A percentile compares a stretch with the other conserved stretches of the same genome.
phyloP scores from a whole-genome alignment of 208 protist genomes.

The Crithidia sp. region DNA sequence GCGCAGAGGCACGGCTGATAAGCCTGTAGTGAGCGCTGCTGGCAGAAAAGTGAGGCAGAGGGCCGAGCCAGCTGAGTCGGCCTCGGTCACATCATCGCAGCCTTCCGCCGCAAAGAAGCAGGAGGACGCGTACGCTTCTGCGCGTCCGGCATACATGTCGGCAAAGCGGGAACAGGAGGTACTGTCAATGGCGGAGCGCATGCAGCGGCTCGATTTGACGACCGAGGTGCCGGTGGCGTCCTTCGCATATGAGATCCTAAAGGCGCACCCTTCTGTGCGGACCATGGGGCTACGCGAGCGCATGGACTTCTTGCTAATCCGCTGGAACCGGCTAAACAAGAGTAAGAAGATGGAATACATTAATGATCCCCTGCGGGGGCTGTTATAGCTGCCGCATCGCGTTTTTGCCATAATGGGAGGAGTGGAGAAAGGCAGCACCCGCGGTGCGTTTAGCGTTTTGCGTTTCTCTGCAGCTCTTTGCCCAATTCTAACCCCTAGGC shows the following conservation, averaged over 20 bases:
- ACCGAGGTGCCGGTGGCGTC: slow-evolving; percentile 86
- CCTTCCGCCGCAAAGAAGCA: neutral
- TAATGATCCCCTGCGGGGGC: slow-evolving; percentile 79
- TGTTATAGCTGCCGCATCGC: slow-evolving; percentile 46
- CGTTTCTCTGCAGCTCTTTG: too few relatives aligned
- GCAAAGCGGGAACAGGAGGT: slow-evolving; percentile 73
- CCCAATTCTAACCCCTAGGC: too few relatives aligned
- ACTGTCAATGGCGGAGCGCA: slow-evolving; percentile 69
- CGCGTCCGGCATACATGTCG: slow-evolving; percentile 64
- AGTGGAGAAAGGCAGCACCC: too few relatives aligned
- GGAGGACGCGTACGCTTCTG: neutral
- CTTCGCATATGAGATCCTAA: slow-evolving; percentile 83
- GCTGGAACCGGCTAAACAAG: slow-evolving; percentile 73
- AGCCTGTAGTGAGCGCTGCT: neutral
- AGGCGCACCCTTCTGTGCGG: slow-evolving; percentile 81
- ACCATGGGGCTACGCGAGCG: slow-evolving; percentile 84
- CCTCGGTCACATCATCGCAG: neutral
- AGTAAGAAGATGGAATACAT: slow-evolving; percentile 73
- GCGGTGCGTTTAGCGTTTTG: too few relatives aligned
- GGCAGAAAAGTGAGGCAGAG: too few relatives aligned
- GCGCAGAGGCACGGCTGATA: neutral
- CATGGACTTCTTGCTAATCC: slow-evolving; percentile 82
- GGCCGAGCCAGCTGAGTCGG: neutral
- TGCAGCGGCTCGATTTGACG: slow-evolving; percentile 77
- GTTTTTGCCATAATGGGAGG: neutral